Evolutionary conservation across 352 stramenopile species (phyloP), one percentile per base, ranked within the genome.

Genomic region (Phytophthora chlamydospora): DNA sequence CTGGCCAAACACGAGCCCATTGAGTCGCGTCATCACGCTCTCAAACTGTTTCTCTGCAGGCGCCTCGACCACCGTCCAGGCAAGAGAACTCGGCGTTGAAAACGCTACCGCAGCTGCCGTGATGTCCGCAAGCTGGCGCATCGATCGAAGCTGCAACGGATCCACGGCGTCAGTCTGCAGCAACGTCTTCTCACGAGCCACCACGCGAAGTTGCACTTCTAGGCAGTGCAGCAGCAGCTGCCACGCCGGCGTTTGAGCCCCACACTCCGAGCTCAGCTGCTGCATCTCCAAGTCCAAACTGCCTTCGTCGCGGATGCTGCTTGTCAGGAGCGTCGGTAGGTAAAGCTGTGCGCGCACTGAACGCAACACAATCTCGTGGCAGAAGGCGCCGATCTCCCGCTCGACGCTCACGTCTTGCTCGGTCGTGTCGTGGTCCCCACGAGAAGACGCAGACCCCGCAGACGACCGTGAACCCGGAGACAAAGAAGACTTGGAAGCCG

Each of bases 1-100:
- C 29, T 85, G 77, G 0, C 83, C 83, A 58, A 93, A 93, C n/a
- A 92, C 66, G 11, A 89, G 65, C 12, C 78, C 72, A 59, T 84
- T 86, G 0, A 86, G 66, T 29, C 71, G 68, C 24, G 64, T 62
- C 46, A 85, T 73, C 2, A 78, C 61, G 11, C 75, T 73, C 29
- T 89, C 76, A 10, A 91, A 80, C 36, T 75, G 66, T 7, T 73
- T 72, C 9, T 80, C 66, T 4, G 65, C 35, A 0, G 77, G 60
- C 0, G 66, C 70, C 44, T 84, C 77, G 11, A 77, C 71, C 16
- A 75, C 69, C 2, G 69, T 70, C 76, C 74, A 82, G 2, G 73
- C 73, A 38, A 84, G 50, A 5, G 69, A 73, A 41, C 74, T 79
- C 17, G 72, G 68, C 2, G 62, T 62, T 3, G 74, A 86, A 21